phyloP scores from a whole-genome alignment of 768 basidiomycete species.

The Hebeloma cylindrosporum region DNA sequence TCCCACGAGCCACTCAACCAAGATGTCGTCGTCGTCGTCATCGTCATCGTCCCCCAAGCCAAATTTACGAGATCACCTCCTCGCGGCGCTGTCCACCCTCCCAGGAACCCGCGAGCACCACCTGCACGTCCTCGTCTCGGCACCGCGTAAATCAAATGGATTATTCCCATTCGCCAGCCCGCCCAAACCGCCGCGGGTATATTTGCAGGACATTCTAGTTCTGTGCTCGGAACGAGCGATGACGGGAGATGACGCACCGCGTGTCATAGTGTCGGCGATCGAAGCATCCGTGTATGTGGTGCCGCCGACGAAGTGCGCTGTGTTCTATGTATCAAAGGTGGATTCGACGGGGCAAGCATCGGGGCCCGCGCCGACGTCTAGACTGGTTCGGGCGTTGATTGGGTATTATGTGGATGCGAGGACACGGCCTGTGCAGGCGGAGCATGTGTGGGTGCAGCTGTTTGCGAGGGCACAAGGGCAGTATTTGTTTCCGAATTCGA shows the following conservation, averaged over 20 bases:
- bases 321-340: slow-evolving; percentile 92
- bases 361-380: slow-evolving; percentile 64
- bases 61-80: slow-evolving; percentile 60
- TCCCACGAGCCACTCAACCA: no score
- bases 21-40: slow-evolving; percentile 1
- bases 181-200: slow-evolving; percentile 56
- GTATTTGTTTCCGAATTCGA: slow-evolving; percentile 92
- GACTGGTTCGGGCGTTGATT: slow-evolving; percentile 68
- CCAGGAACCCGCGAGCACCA: slow-evolving; percentile 74
- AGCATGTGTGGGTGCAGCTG: slow-evolving; percentile 76
- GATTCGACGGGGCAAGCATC: slow-evolving; percentile 84
- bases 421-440: slow-evolving; percentile 59
- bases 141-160: slow-evolving; percentile 62
- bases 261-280: slow-evolving; percentile 74
- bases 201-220: slow-evolving; percentile 75
- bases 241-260: slow-evolving; percentile 31
- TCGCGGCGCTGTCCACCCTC: slow-evolving; percentile 52
- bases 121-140: slow-evolving; percentile 70
- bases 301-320: slow-evolving; percentile 62
- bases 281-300: slow-evolving; percentile 77
- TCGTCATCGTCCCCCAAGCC: slow-evolving; percentile 1
- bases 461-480: slow-evolving; percentile 90
- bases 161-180: slow-evolving; percentile 77
- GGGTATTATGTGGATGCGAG: slow-evolving; percentile 58
- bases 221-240: slow-evolving; percentile 64